These are phyloP conservation scores for Aspergillus brasiliensis DNA, from an alignment of 2,329 filamentous ascomycete genomes.

Conservation along the genomic window DNA sequence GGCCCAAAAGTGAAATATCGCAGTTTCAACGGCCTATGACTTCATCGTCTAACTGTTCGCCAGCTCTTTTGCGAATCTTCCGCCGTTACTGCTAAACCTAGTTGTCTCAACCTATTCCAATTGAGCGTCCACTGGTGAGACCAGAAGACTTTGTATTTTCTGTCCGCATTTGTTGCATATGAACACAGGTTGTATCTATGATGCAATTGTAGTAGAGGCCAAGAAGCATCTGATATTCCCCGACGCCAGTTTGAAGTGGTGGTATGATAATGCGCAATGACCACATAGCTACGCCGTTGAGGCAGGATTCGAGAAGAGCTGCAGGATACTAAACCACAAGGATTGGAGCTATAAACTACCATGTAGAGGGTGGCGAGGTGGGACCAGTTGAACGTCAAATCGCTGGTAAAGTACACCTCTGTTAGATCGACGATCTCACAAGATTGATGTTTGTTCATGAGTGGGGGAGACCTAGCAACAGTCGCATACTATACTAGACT, in stretches of 20 bases:
- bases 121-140: too few relatives aligned
- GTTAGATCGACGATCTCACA: neutral
- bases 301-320: neutral
- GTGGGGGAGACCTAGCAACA: too few relatives aligned
- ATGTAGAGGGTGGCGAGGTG: neutral
- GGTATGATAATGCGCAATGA: neutral
- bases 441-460: too few relatives aligned
- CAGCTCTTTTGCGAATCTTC: neutral
- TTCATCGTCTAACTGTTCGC: neutral
- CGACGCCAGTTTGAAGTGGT: neutral
- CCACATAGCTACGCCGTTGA: neutral
- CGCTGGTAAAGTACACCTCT: neutral
- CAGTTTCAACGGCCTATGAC: neutral
- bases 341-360: neutral
- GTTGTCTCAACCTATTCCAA: too few relatives aligned
- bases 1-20: neutral
- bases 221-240: too few relatives aligned
- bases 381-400: neutral
- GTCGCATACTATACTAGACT: too few relatives aligned
- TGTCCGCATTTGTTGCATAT: neutral
- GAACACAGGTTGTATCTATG: neutral
- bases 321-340: neutral
- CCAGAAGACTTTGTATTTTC: neutral
- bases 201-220: neutral
- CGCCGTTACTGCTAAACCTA: neutral